Conservation (phyloP, 1,139 yeast species). For the Hyphopichia wangnamkhiaoensis region DNA sequence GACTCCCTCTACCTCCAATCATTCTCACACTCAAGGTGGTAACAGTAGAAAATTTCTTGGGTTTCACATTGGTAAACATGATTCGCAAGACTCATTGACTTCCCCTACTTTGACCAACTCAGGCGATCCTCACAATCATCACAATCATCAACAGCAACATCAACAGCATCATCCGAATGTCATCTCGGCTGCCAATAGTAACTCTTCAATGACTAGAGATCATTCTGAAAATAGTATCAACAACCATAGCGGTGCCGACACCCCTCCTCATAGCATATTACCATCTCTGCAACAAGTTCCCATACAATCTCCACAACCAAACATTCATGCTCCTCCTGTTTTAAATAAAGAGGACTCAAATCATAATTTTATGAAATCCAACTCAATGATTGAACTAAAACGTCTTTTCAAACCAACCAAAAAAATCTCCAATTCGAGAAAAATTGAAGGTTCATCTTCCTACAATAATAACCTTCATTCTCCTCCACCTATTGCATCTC, state of each 20-base stretch:
- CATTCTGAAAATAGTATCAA: too few species aligned
- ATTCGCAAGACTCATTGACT: constrained; percentile 35
- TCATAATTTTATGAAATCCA: constrained; percentile 33
- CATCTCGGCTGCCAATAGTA: not conserved
- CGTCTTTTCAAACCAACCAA: constrained; percentile 44
- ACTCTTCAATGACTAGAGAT: not conserved
- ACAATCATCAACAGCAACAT: constrained; percentile 4
- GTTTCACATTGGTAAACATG: constrained; percentile 41
- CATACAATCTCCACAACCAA: constrained; percentile 16
- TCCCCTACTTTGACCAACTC: constrained; percentile 35
- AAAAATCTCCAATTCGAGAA: constrained; percentile 27
- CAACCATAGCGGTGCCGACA: constrained; percentile 3
- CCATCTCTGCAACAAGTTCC: constrained; percentile 9
- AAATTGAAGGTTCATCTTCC: constrained; percentile 15
- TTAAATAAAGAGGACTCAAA: constrained; percentile 29
- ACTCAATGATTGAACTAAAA: constrained; percentile 44
- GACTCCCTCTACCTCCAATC: constrained; percentile 38
- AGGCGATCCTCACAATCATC: constrained; percentile 19
- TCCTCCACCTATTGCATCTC: constrained; percentile 29
- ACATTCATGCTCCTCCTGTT: constrained; percentile 16
- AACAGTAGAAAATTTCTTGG: constrained; percentile 32
- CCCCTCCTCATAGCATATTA: constrained; percentile 4
- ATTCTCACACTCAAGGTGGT: constrained; percentile 21
- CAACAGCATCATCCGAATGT: constrained; percentile 1
- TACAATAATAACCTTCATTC: constrained; percentile 32